Conservation (phyloP, 345 rosid species). For the Eucalyptus tenuipes region DNA sequence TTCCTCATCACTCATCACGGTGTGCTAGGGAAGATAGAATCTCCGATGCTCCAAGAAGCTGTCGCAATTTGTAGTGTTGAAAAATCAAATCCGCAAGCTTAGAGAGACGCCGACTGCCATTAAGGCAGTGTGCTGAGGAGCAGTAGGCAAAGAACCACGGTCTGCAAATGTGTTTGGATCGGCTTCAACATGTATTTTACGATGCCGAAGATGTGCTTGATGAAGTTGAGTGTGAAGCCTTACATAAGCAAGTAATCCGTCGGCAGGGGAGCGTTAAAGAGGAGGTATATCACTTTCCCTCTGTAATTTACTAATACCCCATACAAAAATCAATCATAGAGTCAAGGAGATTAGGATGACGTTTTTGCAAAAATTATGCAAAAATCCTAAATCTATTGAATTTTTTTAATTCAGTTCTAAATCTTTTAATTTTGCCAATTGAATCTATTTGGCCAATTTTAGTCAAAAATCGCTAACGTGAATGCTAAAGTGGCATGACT, state of each 20-base stretch:
- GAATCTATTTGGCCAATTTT: rapidly evolving
- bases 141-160: no score
- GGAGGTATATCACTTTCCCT: not conserved
- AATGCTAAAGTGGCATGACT: rapidly evolving
- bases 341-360: not conserved
- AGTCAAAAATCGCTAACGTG: rapidly evolving
- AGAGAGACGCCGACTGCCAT: not conserved
- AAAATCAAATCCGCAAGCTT: not conserved
- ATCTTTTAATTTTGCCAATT: no score
- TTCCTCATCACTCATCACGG: not conserved
- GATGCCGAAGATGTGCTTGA: no score
- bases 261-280: not conserved
- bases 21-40: not conserved
- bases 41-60: not conserved
- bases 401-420: rapidly evolving
- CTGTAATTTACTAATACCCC: not conserved
- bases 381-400: no score
- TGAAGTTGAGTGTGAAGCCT: no score
- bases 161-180: no score
- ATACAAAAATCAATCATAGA: not conserved
- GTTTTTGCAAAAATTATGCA: no score
- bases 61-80: not conserved
- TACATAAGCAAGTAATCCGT: not conserved
- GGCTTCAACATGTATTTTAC: no score
- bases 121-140: not conserved